Percentiles rank a stretch among this genome's conserved stretches.
Conservation (phyloP, 2,329 filamentous ascomycete genomes). For the Ophiosphaerella narmari region DNA sequence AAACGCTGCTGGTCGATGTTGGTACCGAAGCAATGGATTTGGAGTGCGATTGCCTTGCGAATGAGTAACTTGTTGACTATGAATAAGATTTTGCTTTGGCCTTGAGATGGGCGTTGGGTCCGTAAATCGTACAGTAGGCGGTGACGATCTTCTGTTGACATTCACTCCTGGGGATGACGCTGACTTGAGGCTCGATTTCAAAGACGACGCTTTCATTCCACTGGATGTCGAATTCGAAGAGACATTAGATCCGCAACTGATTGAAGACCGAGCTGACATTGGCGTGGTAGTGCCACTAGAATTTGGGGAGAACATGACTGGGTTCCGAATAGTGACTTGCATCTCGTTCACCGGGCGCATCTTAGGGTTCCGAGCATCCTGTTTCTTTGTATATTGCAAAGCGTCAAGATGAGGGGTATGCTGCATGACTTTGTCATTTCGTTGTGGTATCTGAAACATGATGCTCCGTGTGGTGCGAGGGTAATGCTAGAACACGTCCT, state of each 20-base stretch:
- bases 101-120: conserved; percentile 21
- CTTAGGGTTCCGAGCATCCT: neutral
- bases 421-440: conserved; percentile 1
- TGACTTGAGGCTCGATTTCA: conserved; percentile 29
- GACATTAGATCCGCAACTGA: conserved; percentile 20
- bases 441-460: conserved; percentile 5
- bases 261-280: conserved; percentile 20
- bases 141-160: conserved; percentile 19
- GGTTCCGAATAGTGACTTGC: conserved; percentile 5
- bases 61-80: conserved; percentile 5
- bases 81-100: conserved; percentile 3
- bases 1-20: conserved; percentile 7
- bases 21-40: conserved; percentile 7
- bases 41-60: conserved; percentile 8
- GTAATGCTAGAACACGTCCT: conserved; percentile 3
- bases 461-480: neutral
- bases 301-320: conserved; percentile 6
- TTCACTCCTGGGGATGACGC: conserved; percentile 16
- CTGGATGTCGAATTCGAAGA: conserved; percentile 14
- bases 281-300: conserved; percentile 23
- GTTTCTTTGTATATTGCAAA: neutral
- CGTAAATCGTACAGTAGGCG: conserved; percentile 30
- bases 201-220: conserved; percentile 16
- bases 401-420: conserved; percentile 1
- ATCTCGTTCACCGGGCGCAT: conserved; percentile 4